These are phyloP conservation scores for Nyctanthes arbortristis DNA, from an alignment of 257 asterid species.

Conservation along the genomic window DNA sequence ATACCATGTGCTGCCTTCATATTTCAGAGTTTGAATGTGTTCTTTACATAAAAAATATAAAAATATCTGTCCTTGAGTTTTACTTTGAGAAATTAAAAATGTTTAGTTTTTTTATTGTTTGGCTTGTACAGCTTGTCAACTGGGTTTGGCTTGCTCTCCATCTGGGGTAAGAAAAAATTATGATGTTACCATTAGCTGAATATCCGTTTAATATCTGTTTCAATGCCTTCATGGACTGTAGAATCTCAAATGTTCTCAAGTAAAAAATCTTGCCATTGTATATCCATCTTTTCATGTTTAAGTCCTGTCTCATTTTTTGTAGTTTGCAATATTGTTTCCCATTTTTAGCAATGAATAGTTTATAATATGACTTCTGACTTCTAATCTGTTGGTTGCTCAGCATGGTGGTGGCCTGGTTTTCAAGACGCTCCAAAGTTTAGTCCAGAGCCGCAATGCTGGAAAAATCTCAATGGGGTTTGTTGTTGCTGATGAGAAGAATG, in stretches of 20 bases:
- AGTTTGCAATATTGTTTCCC: background rate
- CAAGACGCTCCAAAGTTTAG: constrained; percentile 60
- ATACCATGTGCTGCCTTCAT: background rate
- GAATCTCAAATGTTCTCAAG: background rate
- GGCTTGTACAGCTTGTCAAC: background rate
- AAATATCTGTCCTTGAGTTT: background rate
- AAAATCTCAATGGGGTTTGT: constrained; percentile 51
- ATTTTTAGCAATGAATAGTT: constrained; percentile 17
- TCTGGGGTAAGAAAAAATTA: background rate
- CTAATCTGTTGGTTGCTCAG: constrained; percentile 38
- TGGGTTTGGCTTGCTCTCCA: background rate
- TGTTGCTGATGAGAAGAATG: constrained; percentile 50
- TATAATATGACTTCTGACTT: constrained; percentile 14
- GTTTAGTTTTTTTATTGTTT: background rate
- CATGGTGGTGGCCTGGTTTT: constrained; percentile 83
- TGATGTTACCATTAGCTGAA: background rate
- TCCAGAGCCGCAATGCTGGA: constrained; percentile 59
- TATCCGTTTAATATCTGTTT: background rate
- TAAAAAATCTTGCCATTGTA: background rate
- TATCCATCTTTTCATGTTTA: background rate
- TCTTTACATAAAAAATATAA: background rate
- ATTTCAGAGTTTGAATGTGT: background rate
- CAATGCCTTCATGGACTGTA: background rate
- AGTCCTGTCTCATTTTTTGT: background rate
- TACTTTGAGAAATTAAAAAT: background rate